phyloP scores from a whole-genome alignment of 805 yeast species.

The Blastobotrys attinorum region DNA sequence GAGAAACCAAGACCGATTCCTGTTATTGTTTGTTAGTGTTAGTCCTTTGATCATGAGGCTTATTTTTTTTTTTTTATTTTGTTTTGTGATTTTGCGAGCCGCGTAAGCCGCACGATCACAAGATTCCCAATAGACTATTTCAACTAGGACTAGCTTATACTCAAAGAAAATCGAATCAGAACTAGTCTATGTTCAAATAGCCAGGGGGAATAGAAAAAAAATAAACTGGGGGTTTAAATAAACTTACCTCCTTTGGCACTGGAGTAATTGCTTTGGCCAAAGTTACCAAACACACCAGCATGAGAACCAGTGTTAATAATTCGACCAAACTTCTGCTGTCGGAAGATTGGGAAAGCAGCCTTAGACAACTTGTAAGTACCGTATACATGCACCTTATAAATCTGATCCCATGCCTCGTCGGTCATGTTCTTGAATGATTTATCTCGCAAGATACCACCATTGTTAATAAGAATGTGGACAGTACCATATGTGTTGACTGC shows the following conservation, averaged over 20 bases:
- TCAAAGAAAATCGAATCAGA: no score
- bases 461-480: slow-evolving; percentile 82
- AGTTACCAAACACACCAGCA: slow-evolving; percentile 94
- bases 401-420: slow-evolving; percentile 68
- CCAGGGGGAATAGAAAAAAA: no score
- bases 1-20: slow-evolving; percentile 87
- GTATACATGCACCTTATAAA: slow-evolving; percentile 78
- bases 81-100: no score
- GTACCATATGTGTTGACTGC: slow-evolving; percentile 84
- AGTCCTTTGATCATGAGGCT: no score
- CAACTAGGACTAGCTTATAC: no score
- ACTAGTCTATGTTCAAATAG: no score
- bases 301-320: slow-evolving; percentile 93
- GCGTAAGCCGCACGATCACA: no score
- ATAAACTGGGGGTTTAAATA: no score
- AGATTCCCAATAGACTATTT: no score
- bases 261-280: slow-evolving; percentile 93
- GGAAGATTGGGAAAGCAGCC: slow-evolving; percentile 90
- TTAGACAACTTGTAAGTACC: slow-evolving; percentile 81
- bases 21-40: no score
- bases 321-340: slow-evolving; percentile 79
- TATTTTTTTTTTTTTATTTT: no score
- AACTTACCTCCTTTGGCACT: slow-evolving; percentile 88
- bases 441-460: slow-evolving; percentile 93
- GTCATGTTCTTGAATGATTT: slow-evolving; percentile 80